Percentiles rank a stretch among this genome's conserved stretches.
These are phyloP conservation scores for Penicillium silybi DNA, from an alignment of 495 filamentous ascomycete genomes.

Conservation along the genomic window DNA sequence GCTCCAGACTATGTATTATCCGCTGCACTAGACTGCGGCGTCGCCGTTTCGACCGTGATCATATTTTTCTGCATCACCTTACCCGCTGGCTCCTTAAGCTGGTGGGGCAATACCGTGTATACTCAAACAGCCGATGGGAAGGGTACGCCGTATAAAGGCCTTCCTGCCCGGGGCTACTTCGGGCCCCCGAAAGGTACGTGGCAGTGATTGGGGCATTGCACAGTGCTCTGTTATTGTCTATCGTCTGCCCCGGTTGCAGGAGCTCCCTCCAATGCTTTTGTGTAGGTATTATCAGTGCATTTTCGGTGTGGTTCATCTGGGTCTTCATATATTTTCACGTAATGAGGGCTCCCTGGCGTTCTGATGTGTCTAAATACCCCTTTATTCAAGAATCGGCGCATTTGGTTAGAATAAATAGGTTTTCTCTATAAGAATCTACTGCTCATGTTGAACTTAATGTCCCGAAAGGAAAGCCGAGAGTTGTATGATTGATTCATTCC, in stretches of 20 bases:
- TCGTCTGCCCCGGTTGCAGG: not conserved
- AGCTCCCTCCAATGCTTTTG: not conserved
- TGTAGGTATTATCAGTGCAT: not conserved
- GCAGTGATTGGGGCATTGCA: slow-evolving; percentile 20
- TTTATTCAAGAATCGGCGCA: not conserved
- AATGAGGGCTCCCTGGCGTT: not conserved
- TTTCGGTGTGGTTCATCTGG: not conserved
- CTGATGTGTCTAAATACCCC: not conserved
- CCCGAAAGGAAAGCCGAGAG: too few species aligned
- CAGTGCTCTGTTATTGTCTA: not conserved
- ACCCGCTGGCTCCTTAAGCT: slow-evolving; percentile 52
- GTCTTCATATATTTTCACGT: not conserved
- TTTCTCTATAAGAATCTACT: too few species aligned
- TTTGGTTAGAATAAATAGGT: too few species aligned
- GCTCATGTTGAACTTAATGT: too few species aligned
- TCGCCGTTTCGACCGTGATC: slow-evolving; percentile 58
- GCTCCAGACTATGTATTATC: slow-evolving; percentile 59
- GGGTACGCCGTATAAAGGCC: slow-evolving; percentile 38
- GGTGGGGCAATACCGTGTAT: slow-evolving; percentile 64
- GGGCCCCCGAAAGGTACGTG: slow-evolving; percentile 52
- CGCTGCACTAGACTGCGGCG: slow-evolving; percentile 57
- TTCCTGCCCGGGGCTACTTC: slow-evolving; percentile 52
- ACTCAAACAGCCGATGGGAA: slow-evolving; percentile 43
- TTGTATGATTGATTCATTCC: too few species aligned
- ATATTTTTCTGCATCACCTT: slow-evolving; percentile 71